A percentile compares a stretch with the other conserved stretches of the same genome.
These are phyloP conservation scores for Colletotrichum musae DNA, from an alignment of 2,329 filamentous ascomycete genomes.

Conservation along the genomic window DNA sequence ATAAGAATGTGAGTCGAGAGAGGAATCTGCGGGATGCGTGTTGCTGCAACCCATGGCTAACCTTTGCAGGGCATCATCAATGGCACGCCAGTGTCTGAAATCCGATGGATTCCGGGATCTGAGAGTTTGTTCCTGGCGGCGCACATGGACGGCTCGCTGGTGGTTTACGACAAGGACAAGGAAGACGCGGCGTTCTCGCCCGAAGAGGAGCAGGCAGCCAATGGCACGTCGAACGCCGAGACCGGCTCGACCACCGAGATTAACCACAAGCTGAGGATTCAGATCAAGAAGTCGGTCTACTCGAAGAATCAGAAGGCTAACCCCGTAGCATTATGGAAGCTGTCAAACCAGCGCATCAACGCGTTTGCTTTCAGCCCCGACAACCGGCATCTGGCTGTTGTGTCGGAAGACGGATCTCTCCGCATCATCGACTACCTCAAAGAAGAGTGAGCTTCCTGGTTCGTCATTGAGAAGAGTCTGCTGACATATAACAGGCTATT, in stretches of 20 bases:
- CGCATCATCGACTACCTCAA: conserved; percentile 92
- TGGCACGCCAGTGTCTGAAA: conserved; percentile 85
- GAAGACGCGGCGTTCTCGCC: conserved; percentile 86
- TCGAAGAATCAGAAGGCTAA: conserved; percentile 95
- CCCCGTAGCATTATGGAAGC: conserved; percentile 91
- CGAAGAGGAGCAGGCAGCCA: conserved; percentile 69
- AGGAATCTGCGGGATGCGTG: not conserved
- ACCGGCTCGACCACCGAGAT: conserved; percentile 49
- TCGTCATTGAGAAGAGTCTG: not conserved
- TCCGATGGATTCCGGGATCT: conserved; percentile 94
- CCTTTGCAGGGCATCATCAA: conserved; percentile 84
- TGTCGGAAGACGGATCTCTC: conserved; percentile 91
- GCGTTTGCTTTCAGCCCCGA: conserved; percentile 94
- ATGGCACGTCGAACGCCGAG: conserved; percentile 52
- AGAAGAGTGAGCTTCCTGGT: conserved; percentile 76
- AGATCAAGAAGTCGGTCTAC: conserved; percentile 90
- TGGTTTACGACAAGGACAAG: conserved; percentile 98
- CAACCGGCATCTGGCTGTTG: conserved; percentile 86
- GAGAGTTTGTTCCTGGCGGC: conserved; percentile 94
- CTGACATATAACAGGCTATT: conserved; percentile 72
- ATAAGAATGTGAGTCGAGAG: conserved; percentile 82
- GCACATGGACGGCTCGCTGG: conserved; percentile 89
- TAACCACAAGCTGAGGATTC: conserved; percentile 67
- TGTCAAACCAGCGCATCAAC: conserved; percentile 92
- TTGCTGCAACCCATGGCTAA: conserved; percentile 32